These are phyloP conservation scores for Gossypium longicalyx DNA, from an alignment of 345 rosid species.

Conservation along the genomic window DNA sequence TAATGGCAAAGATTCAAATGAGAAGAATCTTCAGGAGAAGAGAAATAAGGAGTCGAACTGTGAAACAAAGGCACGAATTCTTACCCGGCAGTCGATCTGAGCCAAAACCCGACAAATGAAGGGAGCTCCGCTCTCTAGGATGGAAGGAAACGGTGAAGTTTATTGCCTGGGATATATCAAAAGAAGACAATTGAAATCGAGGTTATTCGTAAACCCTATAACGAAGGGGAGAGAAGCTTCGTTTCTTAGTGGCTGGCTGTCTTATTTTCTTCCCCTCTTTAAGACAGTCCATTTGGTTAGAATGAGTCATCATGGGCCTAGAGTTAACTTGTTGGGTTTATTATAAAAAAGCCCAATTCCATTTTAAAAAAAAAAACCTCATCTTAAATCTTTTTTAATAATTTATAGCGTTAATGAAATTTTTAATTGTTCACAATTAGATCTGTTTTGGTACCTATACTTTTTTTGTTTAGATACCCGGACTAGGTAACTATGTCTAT, in stretches of 20 bases:
- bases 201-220: slow-evolving; percentile 7
- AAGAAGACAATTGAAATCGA: neutral
- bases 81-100: neutral
- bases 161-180: neutral
- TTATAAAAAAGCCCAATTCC: neutral
- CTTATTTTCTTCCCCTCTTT: neutral
- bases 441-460: too few relatives aligned
- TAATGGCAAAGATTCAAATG: neutral
- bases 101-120: neutral
- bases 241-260: neutral
- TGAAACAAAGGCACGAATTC: neutral
- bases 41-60: neutral
- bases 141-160: neutral
- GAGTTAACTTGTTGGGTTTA: neutral
- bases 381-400: neutral
- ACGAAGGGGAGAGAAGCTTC: neutral
- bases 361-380: neutral
- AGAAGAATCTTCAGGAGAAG: neutral
- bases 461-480: too few relatives aligned
- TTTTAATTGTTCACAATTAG: too few relatives aligned
- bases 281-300: neutral
- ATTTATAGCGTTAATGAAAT: too few relatives aligned
- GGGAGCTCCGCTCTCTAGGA: neutral
- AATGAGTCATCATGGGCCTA: neutral
- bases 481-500: too few relatives aligned